These are phyloP conservation scores for Emergomyces orientalis DNA, from an alignment of 2,329 filamentous ascomycete genomes.

Conservation along the genomic window DNA sequence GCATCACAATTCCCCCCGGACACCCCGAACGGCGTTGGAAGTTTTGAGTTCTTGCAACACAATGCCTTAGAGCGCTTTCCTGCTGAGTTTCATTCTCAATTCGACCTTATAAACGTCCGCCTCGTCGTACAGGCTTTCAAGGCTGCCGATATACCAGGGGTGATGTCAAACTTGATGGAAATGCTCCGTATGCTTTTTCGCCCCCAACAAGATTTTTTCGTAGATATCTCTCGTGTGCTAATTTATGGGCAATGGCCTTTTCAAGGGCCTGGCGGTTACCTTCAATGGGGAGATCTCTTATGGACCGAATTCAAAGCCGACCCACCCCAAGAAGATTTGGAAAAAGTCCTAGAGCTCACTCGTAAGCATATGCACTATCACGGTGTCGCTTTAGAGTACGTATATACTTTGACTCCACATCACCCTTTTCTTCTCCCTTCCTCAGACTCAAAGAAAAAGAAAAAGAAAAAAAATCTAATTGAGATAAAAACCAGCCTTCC, in stretches of 20 bases:
- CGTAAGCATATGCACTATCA: neutral
- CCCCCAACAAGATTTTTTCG: neutral
- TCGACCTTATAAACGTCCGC: constrained; percentile 6
- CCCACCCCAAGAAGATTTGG: neutral
- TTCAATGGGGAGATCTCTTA: constrained; percentile 1
- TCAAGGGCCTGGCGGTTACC: constrained; percentile 1
- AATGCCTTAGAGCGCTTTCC: neutral
- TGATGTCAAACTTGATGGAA: neutral
- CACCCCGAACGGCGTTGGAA: neutral
- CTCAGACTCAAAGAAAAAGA: neutral
- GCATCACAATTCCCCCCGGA: neutral
- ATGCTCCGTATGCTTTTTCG: neutral
- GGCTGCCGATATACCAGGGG: neutral
- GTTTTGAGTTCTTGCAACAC: neutral
- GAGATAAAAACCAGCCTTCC: neutral
- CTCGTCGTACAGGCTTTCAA: constrained; percentile 1
- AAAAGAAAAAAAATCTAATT: neutral
- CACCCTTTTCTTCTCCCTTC: no score
- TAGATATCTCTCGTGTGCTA: neutral
- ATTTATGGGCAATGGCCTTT: neutral
- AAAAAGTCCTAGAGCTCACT: neutral
- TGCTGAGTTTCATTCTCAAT: neutral
- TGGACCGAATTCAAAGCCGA: neutral
- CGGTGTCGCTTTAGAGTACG: neutral
- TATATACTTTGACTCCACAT: neutral